phyloP scores from a whole-genome alignment of 371 early-diverging fungal genomes.

The Saksenaea vasiformis region DNA sequence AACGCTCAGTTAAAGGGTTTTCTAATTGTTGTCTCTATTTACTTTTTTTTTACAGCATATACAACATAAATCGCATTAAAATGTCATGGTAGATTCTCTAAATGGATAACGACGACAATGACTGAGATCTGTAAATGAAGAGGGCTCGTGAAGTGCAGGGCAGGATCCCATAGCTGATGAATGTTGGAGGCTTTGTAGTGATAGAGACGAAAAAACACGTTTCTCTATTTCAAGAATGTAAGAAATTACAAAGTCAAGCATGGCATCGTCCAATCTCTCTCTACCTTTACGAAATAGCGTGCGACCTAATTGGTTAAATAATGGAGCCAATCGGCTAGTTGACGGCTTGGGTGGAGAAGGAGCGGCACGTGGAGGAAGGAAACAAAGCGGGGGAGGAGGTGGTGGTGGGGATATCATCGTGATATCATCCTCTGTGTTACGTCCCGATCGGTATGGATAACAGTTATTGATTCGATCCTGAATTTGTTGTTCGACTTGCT shows the following conservation, averaged over 20 bases:
- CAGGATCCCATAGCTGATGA: background rate
- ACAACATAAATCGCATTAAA: background rate
- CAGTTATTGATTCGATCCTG: slow-evolving; percentile 1
- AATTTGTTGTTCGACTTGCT: slow-evolving; percentile 10
- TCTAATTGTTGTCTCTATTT: background rate
- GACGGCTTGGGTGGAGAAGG: slow-evolving; percentile 3
- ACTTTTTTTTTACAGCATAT: background rate
- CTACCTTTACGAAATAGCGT: background rate
- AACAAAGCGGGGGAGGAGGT: background rate
- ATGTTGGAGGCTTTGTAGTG: background rate
- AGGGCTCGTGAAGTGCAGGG: background rate
- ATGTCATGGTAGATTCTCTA: background rate
- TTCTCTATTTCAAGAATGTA: background rate
- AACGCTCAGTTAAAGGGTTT: background rate
- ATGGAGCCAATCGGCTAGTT: background rate
- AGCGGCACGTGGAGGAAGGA: background rate
- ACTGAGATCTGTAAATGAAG: background rate
- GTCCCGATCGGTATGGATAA: background rate
- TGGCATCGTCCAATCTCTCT: background rate
- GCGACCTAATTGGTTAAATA: background rate
- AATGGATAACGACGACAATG: background rate
- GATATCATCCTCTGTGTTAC: background rate
- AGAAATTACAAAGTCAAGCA: background rate
- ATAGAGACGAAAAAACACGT: background rate
- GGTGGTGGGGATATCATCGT: background rate